Conservation (phyloP, 108 stramenopile species). For the Cyclotella sp. region DNA sequence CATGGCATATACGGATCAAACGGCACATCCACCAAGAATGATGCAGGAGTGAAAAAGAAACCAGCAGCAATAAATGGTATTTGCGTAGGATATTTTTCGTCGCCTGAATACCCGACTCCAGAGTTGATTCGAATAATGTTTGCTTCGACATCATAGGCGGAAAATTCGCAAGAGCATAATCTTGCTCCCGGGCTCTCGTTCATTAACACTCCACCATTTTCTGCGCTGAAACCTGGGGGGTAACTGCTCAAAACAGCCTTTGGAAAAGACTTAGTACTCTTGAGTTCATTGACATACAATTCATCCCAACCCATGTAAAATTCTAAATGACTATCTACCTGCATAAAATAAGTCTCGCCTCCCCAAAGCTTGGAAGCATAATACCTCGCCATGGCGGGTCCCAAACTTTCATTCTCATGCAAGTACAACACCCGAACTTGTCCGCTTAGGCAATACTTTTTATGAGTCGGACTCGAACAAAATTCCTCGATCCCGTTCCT, state of each 20-base stretch:
- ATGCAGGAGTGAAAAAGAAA: constrained; percentile 88
- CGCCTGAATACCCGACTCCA: constrained; percentile 45
- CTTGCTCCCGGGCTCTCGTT: constrained; percentile 54
- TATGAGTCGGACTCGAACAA: constrained; percentile 56
- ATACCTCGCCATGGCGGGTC: constrained; percentile 93
- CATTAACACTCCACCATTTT: constrained; percentile 25
- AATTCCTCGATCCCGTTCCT: constrained; percentile 81
- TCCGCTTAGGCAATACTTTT: constrained; percentile 67
- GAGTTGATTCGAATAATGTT: constrained; percentile 83
- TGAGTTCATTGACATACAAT: constrained; percentile 70
- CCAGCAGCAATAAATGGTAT: constrained; percentile 90
- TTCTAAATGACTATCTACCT: constrained; percentile 90
- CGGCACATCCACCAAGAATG: constrained; percentile 83
- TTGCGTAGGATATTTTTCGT: constrained; percentile 45
- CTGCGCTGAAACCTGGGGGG: constrained; percentile 75
- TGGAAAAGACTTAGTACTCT: constrained; percentile 63
- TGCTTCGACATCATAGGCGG: constrained; percentile 64
- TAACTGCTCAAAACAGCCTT: constrained; percentile 80
- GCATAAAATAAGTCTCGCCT: constrained; percentile 91
- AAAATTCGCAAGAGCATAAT: constrained; percentile 72
- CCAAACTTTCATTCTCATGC: constrained; percentile 89
- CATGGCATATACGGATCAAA: constrained; percentile 96
- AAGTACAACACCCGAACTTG: constrained; percentile 85
- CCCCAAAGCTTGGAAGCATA: constrained; percentile 92
- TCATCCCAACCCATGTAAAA: constrained; percentile 87